Evolutionary conservation across 2,329 filamentous ascomycete species (phyloP), one percentile per base, ranked within the genome.

Genomic region (Dactylellina drechsleri): DNA sequence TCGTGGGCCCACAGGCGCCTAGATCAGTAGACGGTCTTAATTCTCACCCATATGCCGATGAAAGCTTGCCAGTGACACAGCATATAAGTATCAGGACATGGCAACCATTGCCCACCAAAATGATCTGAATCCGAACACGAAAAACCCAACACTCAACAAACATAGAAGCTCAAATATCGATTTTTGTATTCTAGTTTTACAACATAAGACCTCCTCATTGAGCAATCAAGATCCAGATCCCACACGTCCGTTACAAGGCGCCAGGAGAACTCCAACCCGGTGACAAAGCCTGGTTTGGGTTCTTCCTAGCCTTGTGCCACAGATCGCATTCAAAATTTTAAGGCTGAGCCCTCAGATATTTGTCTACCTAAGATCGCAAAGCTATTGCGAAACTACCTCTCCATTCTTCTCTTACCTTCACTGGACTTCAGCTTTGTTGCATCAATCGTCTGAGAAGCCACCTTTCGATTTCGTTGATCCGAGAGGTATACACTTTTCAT

Each of bases 231-330:
- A 36, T 36, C 31, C 31, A 5, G 31, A 36, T 47, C 43, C 43
- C 43, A 47, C 43, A 18, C 43, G 43, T 47, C 43, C 43, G 43
- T 47, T 8, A 47, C 13, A 47, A 47, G 43, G 43, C 43, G 13
- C 16, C 16, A 18, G 43, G 43, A 47, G 43, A 10, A 47, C 15
- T 47, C 43, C 43, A 8, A 18, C 43, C 13, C 2, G 43, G 13
- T 47, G 4, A 41, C 10, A 5, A 7, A 7, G n/a, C 41, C 66
- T 62, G 66, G 66, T 26, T 41, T 26, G 57, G 16, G 6, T 7
- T 47, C 43, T 41, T 53, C 26, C 49, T 60, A 31, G 54, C 45
- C 66, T 70, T 68, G 56, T 47, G 18, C 20, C 31, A 49, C 16
- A 16, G 31, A 36, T 10, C 6, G 43, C n/a, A 36, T 36, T 26